A percentile compares a stretch with the other conserved stretches of the same genome.
Conservation (phyloP, 176 grass and related monocot species). For the Ensete ventricosum region DNA sequence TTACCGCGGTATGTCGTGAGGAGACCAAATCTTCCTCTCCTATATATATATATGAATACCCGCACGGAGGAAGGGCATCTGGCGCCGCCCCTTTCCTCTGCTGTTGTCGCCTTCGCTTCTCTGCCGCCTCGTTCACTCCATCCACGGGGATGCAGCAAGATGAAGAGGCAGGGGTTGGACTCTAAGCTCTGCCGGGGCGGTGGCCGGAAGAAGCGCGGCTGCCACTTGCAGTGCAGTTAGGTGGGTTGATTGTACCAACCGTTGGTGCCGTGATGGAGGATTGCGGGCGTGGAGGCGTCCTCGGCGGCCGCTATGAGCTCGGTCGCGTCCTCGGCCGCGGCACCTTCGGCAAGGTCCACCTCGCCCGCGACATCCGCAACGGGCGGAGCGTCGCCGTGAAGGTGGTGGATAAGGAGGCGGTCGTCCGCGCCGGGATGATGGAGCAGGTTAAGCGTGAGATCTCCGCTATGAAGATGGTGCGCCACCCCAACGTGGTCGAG, state of each 20-base stretch:
- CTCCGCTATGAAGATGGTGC: slow-evolving; percentile 1
- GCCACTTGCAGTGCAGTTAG: neutral
- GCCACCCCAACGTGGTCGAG: slow-evolving; percentile 7
- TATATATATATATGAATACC: neutral
- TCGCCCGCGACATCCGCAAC: neutral
- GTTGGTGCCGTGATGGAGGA: neutral
- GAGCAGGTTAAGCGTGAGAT: slow-evolving; percentile 11
- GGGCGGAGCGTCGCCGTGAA: neutral
- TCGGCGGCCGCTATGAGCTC: neutral
- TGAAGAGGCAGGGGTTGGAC: neutral
- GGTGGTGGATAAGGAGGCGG: neutral
- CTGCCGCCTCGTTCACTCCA: neutral
- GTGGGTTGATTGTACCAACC: neutral
- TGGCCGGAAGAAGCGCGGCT: neutral
- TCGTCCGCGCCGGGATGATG: slow-evolving; percentile 1
- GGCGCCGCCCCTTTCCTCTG: neutral
- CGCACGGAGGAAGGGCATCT: neutral
- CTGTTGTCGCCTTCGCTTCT: neutral
- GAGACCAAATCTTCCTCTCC: neutral
- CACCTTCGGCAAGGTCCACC: neutral
- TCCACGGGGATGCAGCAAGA: neutral
- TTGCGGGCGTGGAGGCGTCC: neutral
- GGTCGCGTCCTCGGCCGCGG: neutral
- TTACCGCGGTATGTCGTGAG: neutral
- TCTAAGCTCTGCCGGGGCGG: neutral